A percentile compares a stretch with the other conserved stretches of the same genome.
These are phyloP conservation scores for Pholiota adiposa DNA, from an alignment of 1,284 basidiomycete genomes.

Conservation along the genomic window DNA sequence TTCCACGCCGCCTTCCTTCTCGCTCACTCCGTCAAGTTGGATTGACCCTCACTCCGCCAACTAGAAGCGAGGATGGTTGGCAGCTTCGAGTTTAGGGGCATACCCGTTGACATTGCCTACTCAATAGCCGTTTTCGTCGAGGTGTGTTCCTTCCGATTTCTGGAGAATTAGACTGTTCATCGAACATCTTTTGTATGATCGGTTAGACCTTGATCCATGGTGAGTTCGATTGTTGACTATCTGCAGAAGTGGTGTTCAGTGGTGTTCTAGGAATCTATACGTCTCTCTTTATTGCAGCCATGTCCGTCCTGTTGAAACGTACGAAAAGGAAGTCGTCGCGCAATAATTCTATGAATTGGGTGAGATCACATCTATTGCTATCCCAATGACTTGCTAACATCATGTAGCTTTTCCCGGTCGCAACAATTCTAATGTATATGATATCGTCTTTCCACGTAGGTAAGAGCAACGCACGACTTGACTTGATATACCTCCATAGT, in stretches of 20 bases:
- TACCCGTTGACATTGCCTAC: constrained; percentile 3
- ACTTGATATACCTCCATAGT: not conserved
- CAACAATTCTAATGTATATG: constrained; percentile 28
- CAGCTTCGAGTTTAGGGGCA: not conserved
- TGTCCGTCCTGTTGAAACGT: constrained; percentile 27
- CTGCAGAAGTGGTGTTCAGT: not conserved
- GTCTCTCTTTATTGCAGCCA: constrained; percentile 27
- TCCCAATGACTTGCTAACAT: not conserved
- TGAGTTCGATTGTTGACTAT: constrained; percentile 3
- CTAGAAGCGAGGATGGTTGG: constrained; percentile 4
- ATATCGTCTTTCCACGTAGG: constrained; percentile 28
- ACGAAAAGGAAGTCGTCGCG: constrained; percentile 5
- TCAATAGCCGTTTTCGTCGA: constrained; percentile 7
- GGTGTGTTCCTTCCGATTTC: not conserved
- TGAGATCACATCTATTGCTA: not conserved
- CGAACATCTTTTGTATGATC: not conserved
- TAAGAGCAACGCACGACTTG: constrained; percentile 1
- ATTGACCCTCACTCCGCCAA: not conserved
- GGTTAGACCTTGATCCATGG: constrained; percentile 12
- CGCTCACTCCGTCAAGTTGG: constrained; percentile 1
- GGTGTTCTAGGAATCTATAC: constrained; percentile 30
- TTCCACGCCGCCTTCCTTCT: constrained; percentile 6
- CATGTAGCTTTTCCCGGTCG: constrained; percentile 25
- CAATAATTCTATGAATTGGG: constrained; percentile 14
- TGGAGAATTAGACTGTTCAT: not conserved